phyloP scores from a whole-genome alignment of 2,329 filamentous ascomycete species.

The Fusarium setosum region DNA sequence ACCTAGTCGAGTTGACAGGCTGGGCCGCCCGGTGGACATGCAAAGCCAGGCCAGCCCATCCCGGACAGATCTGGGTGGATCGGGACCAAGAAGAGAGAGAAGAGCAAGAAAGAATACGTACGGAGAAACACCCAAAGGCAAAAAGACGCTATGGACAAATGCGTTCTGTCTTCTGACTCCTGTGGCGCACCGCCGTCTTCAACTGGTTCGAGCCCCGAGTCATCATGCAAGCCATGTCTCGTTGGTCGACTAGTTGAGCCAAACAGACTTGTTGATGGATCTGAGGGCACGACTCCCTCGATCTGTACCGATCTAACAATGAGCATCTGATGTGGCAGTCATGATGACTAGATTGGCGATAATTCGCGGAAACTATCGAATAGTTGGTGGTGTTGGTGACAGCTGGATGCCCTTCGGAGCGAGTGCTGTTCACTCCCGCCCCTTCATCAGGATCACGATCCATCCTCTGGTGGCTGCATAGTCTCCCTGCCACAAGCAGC shows the following conservation, averaged over 20 bases:
- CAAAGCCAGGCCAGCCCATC: constrained; percentile 22
- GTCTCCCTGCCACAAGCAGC: constrained; percentile 24
- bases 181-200: constrained; percentile 31
- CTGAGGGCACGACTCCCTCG: constrained; percentile 21
- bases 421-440: constrained; percentile 19
- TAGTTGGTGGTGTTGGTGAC: constrained; percentile 15
- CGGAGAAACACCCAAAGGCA: constrained; percentile 17
- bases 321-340: constrained; percentile 27
- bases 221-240: constrained; percentile 42
- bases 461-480: constrained; percentile 29
- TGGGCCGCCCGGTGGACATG: constrained; percentile 11
- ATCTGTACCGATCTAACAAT: constrained; percentile 8
- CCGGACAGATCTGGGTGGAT: constrained; percentile 38
- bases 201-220: constrained; percentile 32
- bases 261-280: background rate
- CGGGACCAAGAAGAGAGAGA: constrained; percentile 18
- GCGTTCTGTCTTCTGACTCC: constrained; percentile 12
- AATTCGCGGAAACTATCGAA: constrained; percentile 33
- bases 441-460: constrained; percentile 28
- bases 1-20: constrained; percentile 16
- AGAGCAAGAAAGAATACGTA: constrained; percentile 12
- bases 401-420: constrained; percentile 16
- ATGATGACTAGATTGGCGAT: constrained; percentile 9
- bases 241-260: constrained; percentile 18
- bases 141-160: constrained; percentile 10